Evolutionary conservation across 2,329 filamentous ascomycete species (phyloP), one percentile per base, ranked within the genome.

Genomic region (Colletotrichum spaethianum): DNA sequence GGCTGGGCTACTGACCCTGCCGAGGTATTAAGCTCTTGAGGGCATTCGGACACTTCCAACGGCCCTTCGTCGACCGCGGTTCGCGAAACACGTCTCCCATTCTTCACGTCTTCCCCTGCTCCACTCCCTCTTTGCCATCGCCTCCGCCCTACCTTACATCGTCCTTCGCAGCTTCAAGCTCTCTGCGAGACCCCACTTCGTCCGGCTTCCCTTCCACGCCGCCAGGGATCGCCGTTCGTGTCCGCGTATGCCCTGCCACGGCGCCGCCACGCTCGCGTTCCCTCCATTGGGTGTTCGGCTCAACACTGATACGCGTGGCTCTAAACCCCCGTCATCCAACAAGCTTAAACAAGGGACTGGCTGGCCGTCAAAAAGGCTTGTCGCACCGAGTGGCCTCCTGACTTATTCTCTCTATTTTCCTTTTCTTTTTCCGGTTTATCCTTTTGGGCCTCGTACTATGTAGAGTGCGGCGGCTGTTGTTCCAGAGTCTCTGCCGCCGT

Each of bases 281-380:
- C 40, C 33, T 11, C n/a, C 52, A n/a, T 55, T 18, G 52, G 52
- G 12, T 57, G 26, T 12, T 57, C 33, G 53, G 53, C 28, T 62
- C 42, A 62, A 42, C 42, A 36, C 44, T 48, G 23, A 62, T 46
- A 48, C 12, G 42, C 28, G 59, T 8, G 38, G 42, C 42, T 38
- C 31, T 28, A n/a, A 8, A 31, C 4, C 59, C 31, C 31, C 31
- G 20, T 62, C 56, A 12, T 9, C n/a, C 50, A 52, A 68, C 63
- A 71, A 71, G 56, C 63, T 71, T 67, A 63, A 70, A 67, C 63
- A 46, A 67, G 46, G 31, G 26, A 70, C 20, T 42, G 55, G 28
- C 55, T 28, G 12, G 59, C 1, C 28, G 36, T n/a, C 23, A 26
- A 8, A 26, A 8, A 50, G 33, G 20, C 38, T 31, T 42, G 20